phyloP scores from a whole-genome alignment of 345 rosid genomes.

The Litchi chinensis region DNA sequence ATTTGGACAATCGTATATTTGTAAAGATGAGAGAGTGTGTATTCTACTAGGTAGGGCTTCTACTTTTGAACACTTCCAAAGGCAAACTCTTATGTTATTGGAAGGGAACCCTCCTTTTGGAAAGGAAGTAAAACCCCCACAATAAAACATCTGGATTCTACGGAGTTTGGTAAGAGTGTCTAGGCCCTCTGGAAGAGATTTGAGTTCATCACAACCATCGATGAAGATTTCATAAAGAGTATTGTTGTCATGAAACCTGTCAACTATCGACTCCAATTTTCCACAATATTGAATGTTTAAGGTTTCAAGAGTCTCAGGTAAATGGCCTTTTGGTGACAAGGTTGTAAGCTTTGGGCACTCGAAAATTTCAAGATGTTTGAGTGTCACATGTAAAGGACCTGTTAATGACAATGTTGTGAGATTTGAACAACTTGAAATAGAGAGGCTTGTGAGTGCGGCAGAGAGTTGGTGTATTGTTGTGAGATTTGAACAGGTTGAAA shows the following conservation, averaged over 20 bases:
- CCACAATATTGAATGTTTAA: accelerated
- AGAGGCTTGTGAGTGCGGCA: too few relatives aligned
- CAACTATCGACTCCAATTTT: not conserved
- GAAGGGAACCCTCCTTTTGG: not conserved
- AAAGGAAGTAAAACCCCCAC: not conserved
- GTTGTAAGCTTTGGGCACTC: not conserved
- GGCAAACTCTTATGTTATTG: too few relatives aligned
- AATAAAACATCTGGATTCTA: accelerated
- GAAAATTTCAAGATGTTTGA: not conserved
- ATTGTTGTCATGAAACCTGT: not conserved
- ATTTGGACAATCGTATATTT: too few relatives aligned
- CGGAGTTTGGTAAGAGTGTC: not conserved
- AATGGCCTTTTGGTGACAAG: not conserved
- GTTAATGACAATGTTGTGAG: not conserved
- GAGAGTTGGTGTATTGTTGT: not conserved
- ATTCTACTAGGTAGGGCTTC: not conserved
- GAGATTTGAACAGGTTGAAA: not conserved
- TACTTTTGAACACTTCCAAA: not conserved
- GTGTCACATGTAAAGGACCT: not conserved
- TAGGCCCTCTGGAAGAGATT: not conserved
- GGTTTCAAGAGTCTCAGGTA: not conserved
- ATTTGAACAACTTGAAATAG: too few relatives aligned
- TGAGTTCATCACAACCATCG: not conserved
- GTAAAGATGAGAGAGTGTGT: not conserved
- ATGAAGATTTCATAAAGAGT: accelerated